Evolutionary conservation across 208 protist species (phyloP).

Genomic region (Acanthamoeba castellanii): DNA sequence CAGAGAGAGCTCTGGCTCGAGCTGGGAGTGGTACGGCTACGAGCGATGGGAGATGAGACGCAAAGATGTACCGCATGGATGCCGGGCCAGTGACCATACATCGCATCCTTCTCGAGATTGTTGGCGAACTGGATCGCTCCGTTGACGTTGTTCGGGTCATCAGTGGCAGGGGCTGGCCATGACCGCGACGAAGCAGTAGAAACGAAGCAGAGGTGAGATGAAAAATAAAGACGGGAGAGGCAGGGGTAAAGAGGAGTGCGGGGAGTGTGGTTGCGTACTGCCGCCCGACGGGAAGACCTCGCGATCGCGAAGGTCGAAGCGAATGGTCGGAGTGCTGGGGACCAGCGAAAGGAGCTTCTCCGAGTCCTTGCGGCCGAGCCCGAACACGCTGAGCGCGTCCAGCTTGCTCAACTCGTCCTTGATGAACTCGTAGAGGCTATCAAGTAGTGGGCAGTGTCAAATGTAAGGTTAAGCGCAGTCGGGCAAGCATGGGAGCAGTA

Average conservation of each 20-base stretch:
- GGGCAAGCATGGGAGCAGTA: not conserved
- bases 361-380: not conserved
- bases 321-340: not conserved
- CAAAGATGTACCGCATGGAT: not conserved
- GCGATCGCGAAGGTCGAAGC: conserved; percentile 45
- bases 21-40: not conserved
- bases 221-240: not conserved
- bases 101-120: conserved; percentile 90
- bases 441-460: not conserved
- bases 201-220: not conserved
- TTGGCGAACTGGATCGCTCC: conserved; percentile 88
- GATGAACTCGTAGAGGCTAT: conserved; percentile 45
- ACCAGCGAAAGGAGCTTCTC: conserved; percentile 31
- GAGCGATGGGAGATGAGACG: too few species aligned
- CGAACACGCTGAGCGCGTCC: not conserved
- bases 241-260: not conserved
- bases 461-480: not conserved
- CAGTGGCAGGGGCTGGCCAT: not conserved
- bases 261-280: not conserved
- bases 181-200: not conserved
- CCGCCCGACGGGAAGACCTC: not conserved
- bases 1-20: not conserved
- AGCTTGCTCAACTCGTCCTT: not conserved
- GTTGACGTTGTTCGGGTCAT: conserved; percentile 64
- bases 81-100: conserved; percentile 82